Base-by-base conservation (phyloP, 192 early-diverging fungal genomes). In the Geosiphon pyriformis region DNA sequence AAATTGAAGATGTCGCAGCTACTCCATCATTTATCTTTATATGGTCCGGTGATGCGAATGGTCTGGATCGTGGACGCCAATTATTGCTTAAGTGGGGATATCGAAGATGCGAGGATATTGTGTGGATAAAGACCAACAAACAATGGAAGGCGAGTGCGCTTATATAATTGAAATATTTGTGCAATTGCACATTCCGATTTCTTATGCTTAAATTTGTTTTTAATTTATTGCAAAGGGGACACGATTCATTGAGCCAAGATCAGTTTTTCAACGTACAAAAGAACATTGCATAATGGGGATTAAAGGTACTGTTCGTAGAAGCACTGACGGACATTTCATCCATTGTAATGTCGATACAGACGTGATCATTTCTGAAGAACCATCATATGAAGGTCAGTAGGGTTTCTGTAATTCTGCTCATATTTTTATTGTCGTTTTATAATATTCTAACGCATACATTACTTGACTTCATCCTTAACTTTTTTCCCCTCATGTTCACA, bases 321-420 rank as follows among this genome's bases (percentile, higher is more conserved):
- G 80, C 18, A 83, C 79, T 17, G 85, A 87, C 67, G 74, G 79
- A 3, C 85, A 87, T 74, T 86, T 87, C 65, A 87, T 87, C 61
- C 85, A 87, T 65, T 87, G 85, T 61, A 87, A 87, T 56, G 79
- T 87, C 18, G 85, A 87, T 55, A 87, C 85, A 25, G 85, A 87
- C 55, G 81, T 87, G 3, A 84, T 87, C 49, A 78, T 87, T 27
- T 78, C 84, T 10, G 82, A 85, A 52, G 82, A 85, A 63, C 77
- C 78, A 15, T 59, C 70, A 20, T 62, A 46, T 15, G 74, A 69
- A 6, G 70, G 70, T 67, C 30, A 20, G 69, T 68, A 23, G n/a
- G n/a, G n/a, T n/a, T n/a, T n/a, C n/a, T n/a, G n/a, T n/a, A n/a
- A n/a, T n/a, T n/a, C n/a, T n/a, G n/a, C n/a, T n/a, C n/a, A n/a